Conservation (phyloP, 257 asterid genomes). For the Solanum tacnaense region DNA sequence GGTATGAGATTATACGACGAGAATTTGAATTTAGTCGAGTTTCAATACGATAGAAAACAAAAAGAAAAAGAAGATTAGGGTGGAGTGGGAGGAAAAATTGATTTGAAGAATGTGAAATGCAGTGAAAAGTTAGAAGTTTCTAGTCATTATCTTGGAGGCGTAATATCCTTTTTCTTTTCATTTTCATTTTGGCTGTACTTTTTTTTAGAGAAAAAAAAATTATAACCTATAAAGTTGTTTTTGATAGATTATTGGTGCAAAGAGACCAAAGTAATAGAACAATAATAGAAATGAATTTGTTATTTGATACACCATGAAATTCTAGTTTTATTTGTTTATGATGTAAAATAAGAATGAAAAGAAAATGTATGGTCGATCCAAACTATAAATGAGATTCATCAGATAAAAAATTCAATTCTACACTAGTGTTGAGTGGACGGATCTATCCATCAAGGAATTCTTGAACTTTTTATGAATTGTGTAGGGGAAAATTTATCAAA, state of each 20-base stretch:
- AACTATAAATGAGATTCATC: background rate
- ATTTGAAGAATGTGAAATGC: background rate
- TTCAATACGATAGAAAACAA: background rate
- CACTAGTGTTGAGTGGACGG: too few species aligned
- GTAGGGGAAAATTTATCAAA: background rate
- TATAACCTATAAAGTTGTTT: background rate
- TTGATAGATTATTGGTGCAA: background rate
- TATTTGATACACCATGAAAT: background rate
- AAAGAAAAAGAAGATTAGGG: background rate
- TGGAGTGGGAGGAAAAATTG: background rate
- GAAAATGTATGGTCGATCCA: background rate
- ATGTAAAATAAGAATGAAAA: background rate
- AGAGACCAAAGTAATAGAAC: background rate
- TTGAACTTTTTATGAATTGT: too few species aligned
- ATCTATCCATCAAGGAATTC: background rate
- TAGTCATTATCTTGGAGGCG: background rate
- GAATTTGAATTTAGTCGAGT: background rate
- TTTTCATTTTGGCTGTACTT: background rate
- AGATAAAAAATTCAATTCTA: too few species aligned
- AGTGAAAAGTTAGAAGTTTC: background rate
- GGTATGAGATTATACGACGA: rapidly evolving
- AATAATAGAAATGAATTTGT: background rate
- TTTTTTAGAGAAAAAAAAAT: background rate
- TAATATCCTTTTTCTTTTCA: background rate
- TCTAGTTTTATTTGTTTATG: background rate